Base-by-base conservation (phyloP, 2,329 filamentous ascomycete genomes). In the Sporothrix inflata region DNA sequence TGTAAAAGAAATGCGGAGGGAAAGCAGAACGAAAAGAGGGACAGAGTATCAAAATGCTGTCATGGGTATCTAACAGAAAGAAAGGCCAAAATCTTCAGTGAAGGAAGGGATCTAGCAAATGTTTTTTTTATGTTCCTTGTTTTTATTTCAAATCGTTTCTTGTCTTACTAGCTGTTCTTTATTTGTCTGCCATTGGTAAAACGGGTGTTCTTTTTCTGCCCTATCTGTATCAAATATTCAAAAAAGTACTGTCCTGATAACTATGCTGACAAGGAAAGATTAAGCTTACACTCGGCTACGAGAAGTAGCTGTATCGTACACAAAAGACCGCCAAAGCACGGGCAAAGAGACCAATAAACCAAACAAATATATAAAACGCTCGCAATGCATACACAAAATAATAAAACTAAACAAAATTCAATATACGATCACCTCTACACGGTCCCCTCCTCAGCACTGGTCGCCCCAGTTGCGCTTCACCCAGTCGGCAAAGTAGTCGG, bases 391-490 rank as follows among this genome's bases (percentile, higher is more conserved):
- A 21, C 47, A 49, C 47, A 1, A 49, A 21, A 19, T 16, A 8
- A 21, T 7, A 49, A 9, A n/a, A 8, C 8, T 9, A n/a, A 34
- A 34, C 30, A 34, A 34, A 34, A 6, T 3, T 6, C 30, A 34
- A 34, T 34, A 6, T 6, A 34, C 30, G 30, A 6, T 34, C 30
- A 3, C 30, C 30, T 3, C 47, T n/a, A 6, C 30, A 34, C 30
- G 30, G 30, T 34, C 30, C 30, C 30, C 30, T 3, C 47, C 47
- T 49, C 47, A 49, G 72, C 86, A 88, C 0, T 85, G 77, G 0
- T 80, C 82, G 69, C 81, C 78, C 89, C 89, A 91, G 77, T 91
- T 86, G 78, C 85, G 79, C 77, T 82, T 81, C 70, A 90, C 87
- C 89, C 89, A 91, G 1, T 81, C 81, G 0, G 83, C 83, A 77